phyloP scores from a whole-genome alignment of 495 filamentous ascomycete genomes.

The Penicillium macrosclerotiorum region DNA sequence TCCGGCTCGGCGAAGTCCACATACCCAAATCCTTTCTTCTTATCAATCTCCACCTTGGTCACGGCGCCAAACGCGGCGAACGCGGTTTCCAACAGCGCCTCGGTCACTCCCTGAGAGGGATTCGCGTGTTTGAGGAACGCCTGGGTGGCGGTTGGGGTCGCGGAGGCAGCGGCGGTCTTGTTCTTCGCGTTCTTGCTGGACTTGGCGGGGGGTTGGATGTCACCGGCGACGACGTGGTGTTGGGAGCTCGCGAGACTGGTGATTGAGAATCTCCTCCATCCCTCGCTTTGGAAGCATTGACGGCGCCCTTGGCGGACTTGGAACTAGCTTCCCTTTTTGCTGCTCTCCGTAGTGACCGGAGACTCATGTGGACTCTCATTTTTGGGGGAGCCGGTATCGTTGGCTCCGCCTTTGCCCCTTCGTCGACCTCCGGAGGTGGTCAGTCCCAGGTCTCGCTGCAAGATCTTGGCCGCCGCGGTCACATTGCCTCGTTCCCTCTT shows the following conservation, averaged over 20 bases:
- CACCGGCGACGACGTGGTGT: constrained; percentile 22
- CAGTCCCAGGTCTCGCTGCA: constrained; percentile 90
- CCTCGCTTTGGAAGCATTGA: constrained; percentile 23
- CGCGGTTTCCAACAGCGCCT: constrained; percentile 67
- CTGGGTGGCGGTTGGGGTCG: constrained; percentile 60
- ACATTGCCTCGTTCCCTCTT: constrained; percentile 68
- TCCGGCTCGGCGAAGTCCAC: constrained; percentile 76
- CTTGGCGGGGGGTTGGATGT: constrained; percentile 33
- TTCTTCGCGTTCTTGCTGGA: constrained; percentile 28
- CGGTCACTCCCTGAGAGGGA: constrained; percentile 85
- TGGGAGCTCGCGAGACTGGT: constrained; percentile 23
- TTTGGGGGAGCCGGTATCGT: constrained; percentile 32
- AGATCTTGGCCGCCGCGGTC: constrained; percentile 74
- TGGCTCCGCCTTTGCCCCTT: constrained; percentile 35
- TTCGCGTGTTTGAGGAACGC: constrained; percentile 96
- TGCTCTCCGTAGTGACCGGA: constrained; percentile 29
- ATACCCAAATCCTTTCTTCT: constrained; percentile 90
- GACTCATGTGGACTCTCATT: constrained; percentile 24
- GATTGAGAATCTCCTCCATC: constrained; percentile 11
- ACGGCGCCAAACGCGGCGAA: constrained; percentile 70
- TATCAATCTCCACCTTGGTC: constrained; percentile 81
- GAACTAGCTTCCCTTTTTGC: constrained; percentile 33
- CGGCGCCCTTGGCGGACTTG: constrained; percentile 30
- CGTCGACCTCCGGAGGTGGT: constrained; percentile 54
- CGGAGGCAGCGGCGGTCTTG: constrained; percentile 33